Evolutionary conservation across 1,139 yeast genomes (phyloP).

Genomic region (Kazachstania sp.): DNA sequence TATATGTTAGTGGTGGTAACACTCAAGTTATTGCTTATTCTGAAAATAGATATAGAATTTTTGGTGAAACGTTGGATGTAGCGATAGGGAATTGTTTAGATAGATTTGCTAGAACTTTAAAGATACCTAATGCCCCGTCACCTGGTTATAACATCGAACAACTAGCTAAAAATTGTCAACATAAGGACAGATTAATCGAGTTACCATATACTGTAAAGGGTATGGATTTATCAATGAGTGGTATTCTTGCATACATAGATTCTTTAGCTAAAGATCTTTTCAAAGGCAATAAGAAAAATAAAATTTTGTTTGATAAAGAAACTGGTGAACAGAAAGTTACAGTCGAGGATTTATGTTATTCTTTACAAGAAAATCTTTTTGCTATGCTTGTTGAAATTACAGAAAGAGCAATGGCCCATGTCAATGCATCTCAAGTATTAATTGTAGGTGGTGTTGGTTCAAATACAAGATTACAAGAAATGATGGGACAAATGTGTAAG

Average conservation of each 20-base stretch:
- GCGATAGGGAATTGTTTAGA: conserved; percentile 97
- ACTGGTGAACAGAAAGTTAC: conserved; percentile 51
- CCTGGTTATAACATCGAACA: conserved; percentile 98
- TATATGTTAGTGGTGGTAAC: conserved; percentile 96
- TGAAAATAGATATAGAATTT: conserved; percentile 82
- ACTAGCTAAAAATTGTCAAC: conserved; percentile 57
- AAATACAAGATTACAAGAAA: conserved; percentile 79
- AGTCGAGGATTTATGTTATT: conserved; percentile 82
- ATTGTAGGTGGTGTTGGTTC: conserved; percentile 99
- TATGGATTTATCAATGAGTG: conserved; percentile 96
- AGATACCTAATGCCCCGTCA: conserved; percentile 85
- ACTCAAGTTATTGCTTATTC: conserved; percentile 97
- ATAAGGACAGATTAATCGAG: conserved; percentile 50
- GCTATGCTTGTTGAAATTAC: conserved; percentile 98
- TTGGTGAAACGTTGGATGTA: conserved; percentile 94
- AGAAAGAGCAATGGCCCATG: conserved; percentile 98
- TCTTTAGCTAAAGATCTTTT: conserved; percentile 65
- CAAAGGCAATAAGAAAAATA: conserved; percentile 43
- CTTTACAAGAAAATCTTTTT: conserved; percentile 83
- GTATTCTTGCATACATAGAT: conserved; percentile 80
- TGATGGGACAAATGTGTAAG: conserved; percentile 91
- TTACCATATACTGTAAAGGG: conserved; percentile 96
- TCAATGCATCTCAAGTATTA: conserved; percentile 76
- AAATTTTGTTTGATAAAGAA: conserved; percentile 40
- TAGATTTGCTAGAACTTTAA: conserved; percentile 84